Evolutionary conservation across 495 filamentous ascomycete species (phyloP), one percentile per base, ranked within the genome.

Genomic region (Penicillium paxilli): DNA sequence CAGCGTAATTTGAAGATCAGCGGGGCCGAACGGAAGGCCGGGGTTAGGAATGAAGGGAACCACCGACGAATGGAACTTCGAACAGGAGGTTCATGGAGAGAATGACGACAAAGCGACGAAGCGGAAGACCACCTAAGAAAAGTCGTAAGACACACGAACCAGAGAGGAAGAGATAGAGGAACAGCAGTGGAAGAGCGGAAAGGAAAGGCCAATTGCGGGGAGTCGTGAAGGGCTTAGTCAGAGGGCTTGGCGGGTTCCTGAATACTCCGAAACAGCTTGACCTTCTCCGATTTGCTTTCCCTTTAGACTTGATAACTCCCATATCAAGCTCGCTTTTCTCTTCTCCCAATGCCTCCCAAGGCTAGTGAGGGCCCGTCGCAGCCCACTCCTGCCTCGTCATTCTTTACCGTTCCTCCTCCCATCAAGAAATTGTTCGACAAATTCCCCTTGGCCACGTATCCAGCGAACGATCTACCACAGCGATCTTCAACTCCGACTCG

Each of bases 401-500:
- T 77, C 74, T 86, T 92, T 67, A 71, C 81, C 4, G 81, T 96
- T 47, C 94, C 94, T 16, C 68, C 83, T 19, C 85, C 87, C 4
- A 73, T 97, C 55, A 93, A 90, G 67, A 80, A 72, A 21, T 77
- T 98, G 33, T 98, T 98, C 71, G 87, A 94, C 70, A 69, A 62
- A 44, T 92, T 96, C 57, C 94, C 94, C 2, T 78, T 97, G 33
- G 54, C 79, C 26, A 88, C 83, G 16, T 92, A 96, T 71, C 80
- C 87, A n/a, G 60, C 85, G 21, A 90, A 93, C 63, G 81, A 85
- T 49, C 82, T 96, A 16, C 94, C 94, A 33, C 74, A 82, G 30
- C 80, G 89, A 47, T 74, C 78, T 12, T 83, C 83, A 17, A 58
- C 62, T 12, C 84, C 83, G 17, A 58, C 62, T 20, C 50, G 69